phyloP scores from a whole-genome alignment of 495 filamentous ascomycete genomes.

The Daldinia vernicosa region DNA sequence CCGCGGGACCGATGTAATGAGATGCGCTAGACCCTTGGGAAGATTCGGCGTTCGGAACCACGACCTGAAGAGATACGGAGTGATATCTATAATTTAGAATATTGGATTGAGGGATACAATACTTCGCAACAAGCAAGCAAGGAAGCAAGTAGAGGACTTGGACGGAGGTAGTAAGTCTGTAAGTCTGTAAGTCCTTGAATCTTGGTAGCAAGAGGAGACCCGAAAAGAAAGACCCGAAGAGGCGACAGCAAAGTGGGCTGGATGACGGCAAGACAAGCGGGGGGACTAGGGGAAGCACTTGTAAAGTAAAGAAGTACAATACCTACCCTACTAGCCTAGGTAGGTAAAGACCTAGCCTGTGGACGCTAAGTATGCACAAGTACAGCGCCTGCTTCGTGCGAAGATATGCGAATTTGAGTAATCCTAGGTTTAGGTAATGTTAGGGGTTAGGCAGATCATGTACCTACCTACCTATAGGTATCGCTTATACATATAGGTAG shows the following conservation, averaged over 20 bases:
- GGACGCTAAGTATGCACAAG: conserved; percentile 16
- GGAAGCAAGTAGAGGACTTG: background rate
- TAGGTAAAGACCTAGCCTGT: conserved; percentile 22
- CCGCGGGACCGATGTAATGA: conserved; percentile 4
- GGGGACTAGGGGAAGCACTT: conserved; percentile 15
- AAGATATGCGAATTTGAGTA: conserved; percentile 24
- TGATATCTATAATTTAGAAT: conserved; percentile 10
- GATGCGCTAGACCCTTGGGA: conserved; percentile 25
- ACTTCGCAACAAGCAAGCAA: conserved; percentile 10
- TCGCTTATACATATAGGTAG: background rate
- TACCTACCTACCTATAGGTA: conserved; percentile 14
- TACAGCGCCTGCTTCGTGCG: conserved; percentile 14
- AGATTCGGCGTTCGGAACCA: conserved; percentile 17
- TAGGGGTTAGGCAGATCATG: conserved; percentile 25
- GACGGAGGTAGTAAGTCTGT: background rate
- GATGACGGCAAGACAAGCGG: conserved; percentile 38
- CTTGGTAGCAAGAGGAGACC: conserved; percentile 16
- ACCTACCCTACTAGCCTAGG: conserved; percentile 16
- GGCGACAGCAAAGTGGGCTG: conserved; percentile 28
- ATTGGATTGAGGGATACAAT: conserved; percentile 22
- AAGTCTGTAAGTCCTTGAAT: conserved; percentile 16
- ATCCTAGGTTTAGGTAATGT: conserved; percentile 11
- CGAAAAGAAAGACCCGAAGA: conserved; percentile 18
- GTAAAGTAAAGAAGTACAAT: conserved; percentile 27
- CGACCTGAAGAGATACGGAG: background rate